Percentiles rank a stretch among this genome's conserved stretches.
These are phyloP conservation scores for Fusarium coffeatum DNA, from an alignment of 2,329 filamentous ascomycete genomes.

Conservation along the genomic window DNA sequence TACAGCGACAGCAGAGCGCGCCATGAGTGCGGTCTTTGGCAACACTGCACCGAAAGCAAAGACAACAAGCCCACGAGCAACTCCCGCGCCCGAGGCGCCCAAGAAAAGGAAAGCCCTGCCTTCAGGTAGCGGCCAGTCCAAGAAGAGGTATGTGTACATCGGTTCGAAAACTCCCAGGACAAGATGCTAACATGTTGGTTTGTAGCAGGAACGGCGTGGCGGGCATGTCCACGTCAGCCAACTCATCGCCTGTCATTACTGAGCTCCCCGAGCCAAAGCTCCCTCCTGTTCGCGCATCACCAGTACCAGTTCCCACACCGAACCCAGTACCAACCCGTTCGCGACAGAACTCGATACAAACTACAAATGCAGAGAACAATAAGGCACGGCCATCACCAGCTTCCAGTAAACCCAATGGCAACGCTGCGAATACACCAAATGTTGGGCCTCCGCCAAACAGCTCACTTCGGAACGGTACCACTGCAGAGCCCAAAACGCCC, in stretches of 20 bases:
- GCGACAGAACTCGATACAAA: constrained; percentile 78
- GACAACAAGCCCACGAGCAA: constrained; percentile 74
- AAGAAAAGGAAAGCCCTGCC: constrained; percentile 77
- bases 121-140: constrained; percentile 74
- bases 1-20: constrained; percentile 70
- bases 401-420: constrained; percentile 70
- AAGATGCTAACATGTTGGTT: constrained; percentile 33
- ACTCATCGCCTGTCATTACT: constrained; percentile 80
- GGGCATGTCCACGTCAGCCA: constrained; percentile 74
- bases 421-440: constrained; percentile 55
- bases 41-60: constrained; percentile 66
- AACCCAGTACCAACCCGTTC: constrained; percentile 77
- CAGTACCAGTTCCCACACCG: constrained; percentile 66
- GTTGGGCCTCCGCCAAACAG: constrained; percentile 47
- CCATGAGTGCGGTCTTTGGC: constrained; percentile 70
- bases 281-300: constrained; percentile 65
- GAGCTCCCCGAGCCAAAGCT: constrained; percentile 71
- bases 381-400: constrained; percentile 69
- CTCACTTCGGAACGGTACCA: constrained; percentile 45
- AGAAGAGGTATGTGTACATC: constrained; percentile 75
- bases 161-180: background rate
- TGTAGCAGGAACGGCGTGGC: constrained; percentile 53
- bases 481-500: constrained; percentile 60
- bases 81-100: constrained; percentile 73
- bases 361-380: constrained; percentile 63